Evolutionary conservation across 768 basidiomycete species (phyloP), one percentile per base, ranked within the genome.

Genomic region (Phanerodontia chrysosporium): DNA sequence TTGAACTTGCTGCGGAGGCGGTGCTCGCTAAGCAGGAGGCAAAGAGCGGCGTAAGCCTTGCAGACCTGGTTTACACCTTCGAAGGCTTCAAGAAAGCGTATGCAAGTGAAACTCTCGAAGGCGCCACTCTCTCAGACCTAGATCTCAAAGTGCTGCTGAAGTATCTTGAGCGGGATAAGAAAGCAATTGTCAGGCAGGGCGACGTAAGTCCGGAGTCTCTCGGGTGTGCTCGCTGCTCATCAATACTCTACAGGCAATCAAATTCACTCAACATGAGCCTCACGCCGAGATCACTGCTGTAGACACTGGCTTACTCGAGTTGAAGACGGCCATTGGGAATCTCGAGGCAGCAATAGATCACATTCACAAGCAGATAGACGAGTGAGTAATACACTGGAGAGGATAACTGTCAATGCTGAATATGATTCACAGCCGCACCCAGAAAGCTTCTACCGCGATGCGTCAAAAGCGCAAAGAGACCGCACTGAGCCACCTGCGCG

Each of bases 231-330:
- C 39, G 4, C 8, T 18, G 8, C 18, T 14, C 35, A 39, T 18
- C 7, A 13, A 32, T 27, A 2, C 62, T 48, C 32, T 35, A 44
- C 28, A 95, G 92, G 77, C 89, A n/a, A 83, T 96, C 68, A 96
- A 97, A 71, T 90, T 97, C 63, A 66, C 89, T 1, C 76, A 79
- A 21, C 64, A 72, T 8, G 62, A 75, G 0, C 75, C 72, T 39
- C 74, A 71, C n/a, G 71, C 70, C 18, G 76, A 73, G 54, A 83
- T 98, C 49, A 88, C 87, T 18, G 79, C 84, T n/a, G 82, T 95
- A 3, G 95, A 98, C 66, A 77, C 73, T 44, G 91, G 95, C 10
- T 84, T 95, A 16, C 73, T 98, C 5, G 88, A 93, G 61, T 80
- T 98, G 55, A 87, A 89, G 72, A 76, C 72, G 0, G 91, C 90